Evolutionary conservation across 108 stramenopile species (phyloP).

Genomic region (Skeletonema grethae): DNA sequence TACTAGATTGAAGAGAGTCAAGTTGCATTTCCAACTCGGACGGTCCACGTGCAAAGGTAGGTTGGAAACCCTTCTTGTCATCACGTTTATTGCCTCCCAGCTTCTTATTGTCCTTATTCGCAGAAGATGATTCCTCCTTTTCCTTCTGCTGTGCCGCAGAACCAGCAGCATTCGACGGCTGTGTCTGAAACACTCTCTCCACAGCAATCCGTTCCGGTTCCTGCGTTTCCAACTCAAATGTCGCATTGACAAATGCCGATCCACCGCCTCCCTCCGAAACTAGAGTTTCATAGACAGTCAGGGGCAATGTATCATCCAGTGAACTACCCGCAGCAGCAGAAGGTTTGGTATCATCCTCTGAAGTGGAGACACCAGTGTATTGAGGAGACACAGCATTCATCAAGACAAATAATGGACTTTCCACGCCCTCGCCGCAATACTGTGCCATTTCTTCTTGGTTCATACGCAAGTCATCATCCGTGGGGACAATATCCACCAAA

Average conservation of each 20-base stretch:
- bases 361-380: background rate
- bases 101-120: conserved; percentile 26
- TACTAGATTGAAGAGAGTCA: conserved; percentile 38
- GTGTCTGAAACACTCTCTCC: conserved; percentile 70
- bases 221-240: conserved; percentile 67
- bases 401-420: conserved; percentile 46
- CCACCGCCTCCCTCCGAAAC: background rate
- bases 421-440: conserved; percentile 46
- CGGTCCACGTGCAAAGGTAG: conserved; percentile 21
- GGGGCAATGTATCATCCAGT: conserved; percentile 49
- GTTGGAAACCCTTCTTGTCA: conserved; percentile 12
- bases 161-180: conserved; percentile 19
- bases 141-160: conserved; percentile 11
- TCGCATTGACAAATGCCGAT: conserved; percentile 55
- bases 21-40: conserved; percentile 43
- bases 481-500: conserved; percentile 33
- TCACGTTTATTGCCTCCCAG: conserved; percentile 4
- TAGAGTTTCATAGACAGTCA: conserved; percentile 59
- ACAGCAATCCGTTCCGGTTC: conserved; percentile 82
- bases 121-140: conserved; percentile 7
- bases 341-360: background rate
- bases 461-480: conserved; percentile 55
- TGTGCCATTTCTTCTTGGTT: conserved; percentile 48
- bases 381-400: conserved; percentile 39
- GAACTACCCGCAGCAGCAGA: conserved; percentile 13